phyloP scores from a whole-genome alignment of 2,329 filamentous ascomycete genomes.

The Claviceps africana region DNA sequence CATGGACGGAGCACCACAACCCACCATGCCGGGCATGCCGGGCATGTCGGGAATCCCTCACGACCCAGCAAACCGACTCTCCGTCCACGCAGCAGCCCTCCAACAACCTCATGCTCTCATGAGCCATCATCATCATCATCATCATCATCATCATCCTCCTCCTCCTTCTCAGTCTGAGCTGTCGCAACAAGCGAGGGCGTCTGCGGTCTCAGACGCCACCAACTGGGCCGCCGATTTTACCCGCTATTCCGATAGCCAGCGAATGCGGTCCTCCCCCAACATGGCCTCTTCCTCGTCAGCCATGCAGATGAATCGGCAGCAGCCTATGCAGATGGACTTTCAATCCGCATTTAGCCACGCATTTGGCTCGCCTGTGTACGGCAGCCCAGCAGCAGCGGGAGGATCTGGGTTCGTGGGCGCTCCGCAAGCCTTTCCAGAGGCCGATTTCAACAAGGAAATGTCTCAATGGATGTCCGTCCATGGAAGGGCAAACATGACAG shows the following conservation, averaged over 20 bases:
- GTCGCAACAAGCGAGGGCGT: constrained; percentile 13
- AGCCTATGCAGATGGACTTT: constrained; percentile 12
- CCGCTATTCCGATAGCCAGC: constrained; percentile 17
- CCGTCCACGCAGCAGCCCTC: constrained; percentile 20
- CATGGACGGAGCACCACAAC: constrained; percentile 16
- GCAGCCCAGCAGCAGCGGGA: constrained; percentile 8
- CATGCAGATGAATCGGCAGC: constrained; percentile 14
- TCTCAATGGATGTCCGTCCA: constrained; percentile 26
- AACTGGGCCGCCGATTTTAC: constrained; percentile 26
- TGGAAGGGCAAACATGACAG: constrained; percentile 19
- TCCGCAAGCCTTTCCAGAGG: constrained; percentile 10
- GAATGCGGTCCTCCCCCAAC: constrained; percentile 10
- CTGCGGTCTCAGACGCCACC: constrained; percentile 12
- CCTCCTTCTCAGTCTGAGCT: constrained; percentile 4
- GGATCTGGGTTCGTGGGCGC: constrained; percentile 13
- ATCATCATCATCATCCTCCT: neutral
- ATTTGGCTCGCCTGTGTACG: constrained; percentile 15
- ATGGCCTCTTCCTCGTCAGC: constrained; percentile 8
- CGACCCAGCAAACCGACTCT: constrained; percentile 21
- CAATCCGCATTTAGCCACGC: constrained; percentile 18
- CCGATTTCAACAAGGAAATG: constrained; percentile 29
- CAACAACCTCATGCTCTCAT: constrained; percentile 6
- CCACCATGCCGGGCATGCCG: constrained; percentile 14
- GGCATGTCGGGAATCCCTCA: constrained; percentile 13
- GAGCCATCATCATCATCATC: neutral